phyloP scores from a whole-genome alignment of 1,284 basidiomycete genomes.

The Takashimella tepidaria region DNA sequence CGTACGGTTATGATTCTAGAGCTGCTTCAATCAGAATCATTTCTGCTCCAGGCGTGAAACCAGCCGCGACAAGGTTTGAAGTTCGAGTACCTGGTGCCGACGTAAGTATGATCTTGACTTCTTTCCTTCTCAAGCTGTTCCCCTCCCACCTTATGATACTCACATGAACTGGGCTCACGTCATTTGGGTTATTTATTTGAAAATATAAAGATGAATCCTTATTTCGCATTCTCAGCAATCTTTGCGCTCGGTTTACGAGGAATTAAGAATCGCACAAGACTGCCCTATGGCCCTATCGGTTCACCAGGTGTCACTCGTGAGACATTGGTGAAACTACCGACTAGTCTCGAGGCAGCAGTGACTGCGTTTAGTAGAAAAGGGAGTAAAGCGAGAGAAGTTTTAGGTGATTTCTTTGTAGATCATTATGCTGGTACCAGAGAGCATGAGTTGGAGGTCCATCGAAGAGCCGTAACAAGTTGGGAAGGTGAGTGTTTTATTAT shows the following conservation, averaged over 20 bases:
- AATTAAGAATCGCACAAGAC: slow-evolving; percentile 66
- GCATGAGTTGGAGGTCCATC: slow-evolving; percentile 81
- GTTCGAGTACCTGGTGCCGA: slow-evolving; percentile 93
- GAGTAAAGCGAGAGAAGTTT: slow-evolving; percentile 77
- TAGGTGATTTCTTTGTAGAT: slow-evolving; percentile 85
- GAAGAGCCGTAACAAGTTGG: slow-evolving; percentile 87
- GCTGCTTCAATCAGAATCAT: slow-evolving; percentile 86
- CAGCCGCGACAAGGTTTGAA: slow-evolving; percentile 78
- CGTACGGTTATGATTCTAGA: slow-evolving; percentile 90
- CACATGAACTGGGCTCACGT: no score
- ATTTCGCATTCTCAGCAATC: slow-evolving; percentile 79
- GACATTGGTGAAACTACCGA: slow-evolving; percentile 64
- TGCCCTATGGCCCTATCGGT: slow-evolving; percentile 67
- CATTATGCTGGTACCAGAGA: slow-evolving; percentile 88
- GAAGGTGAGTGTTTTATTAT: slow-evolving; percentile 61
- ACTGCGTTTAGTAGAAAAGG: slow-evolving; percentile 67
- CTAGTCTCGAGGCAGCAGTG: slow-evolving; percentile 73
- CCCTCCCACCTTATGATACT: no score
- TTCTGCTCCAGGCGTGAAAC: slow-evolving; percentile 76
- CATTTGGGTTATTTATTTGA: no score
- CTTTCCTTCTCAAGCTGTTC: not conserved
- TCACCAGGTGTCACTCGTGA: slow-evolving; percentile 42
- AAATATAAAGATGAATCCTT: slow-evolving; percentile 75
- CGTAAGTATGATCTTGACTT: slow-evolving; percentile 52
- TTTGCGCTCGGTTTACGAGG: slow-evolving; percentile 82